Conservation (phyloP, 441 rosid species). For the Metrosideros polymorpha region DNA sequence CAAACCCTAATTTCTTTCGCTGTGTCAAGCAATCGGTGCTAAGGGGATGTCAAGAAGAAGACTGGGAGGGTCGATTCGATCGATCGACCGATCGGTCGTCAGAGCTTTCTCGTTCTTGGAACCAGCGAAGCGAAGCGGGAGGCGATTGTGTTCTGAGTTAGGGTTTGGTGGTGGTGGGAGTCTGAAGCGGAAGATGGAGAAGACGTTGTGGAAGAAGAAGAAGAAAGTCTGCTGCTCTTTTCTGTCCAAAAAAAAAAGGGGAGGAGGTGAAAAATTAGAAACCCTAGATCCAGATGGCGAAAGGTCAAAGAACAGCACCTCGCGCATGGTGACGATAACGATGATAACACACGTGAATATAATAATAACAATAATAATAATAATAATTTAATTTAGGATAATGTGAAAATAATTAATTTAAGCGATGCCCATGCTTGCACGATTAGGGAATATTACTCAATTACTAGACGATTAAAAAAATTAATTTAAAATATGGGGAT, state of each 20-base stretch:
- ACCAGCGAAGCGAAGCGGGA: background rate
- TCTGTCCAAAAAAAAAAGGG: background rate
- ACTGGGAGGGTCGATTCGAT: background rate
- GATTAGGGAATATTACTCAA: background rate
- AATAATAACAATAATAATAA: background rate
- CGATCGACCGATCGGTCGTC: background rate
- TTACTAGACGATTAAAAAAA: background rate
- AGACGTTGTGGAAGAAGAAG: background rate
- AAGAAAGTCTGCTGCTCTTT: background rate
- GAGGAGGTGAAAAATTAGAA: conserved; percentile 12
- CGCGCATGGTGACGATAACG: background rate
- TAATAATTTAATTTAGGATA: background rate
- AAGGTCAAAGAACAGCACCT: conserved; percentile 21
- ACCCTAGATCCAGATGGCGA: conserved; percentile 62
- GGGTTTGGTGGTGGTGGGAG: background rate
- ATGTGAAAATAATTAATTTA: background rate
- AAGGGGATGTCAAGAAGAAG: too few species aligned
- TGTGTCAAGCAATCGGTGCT: background rate
- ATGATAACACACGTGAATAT: background rate
- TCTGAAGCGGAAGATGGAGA: background rate
- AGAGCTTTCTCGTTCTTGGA: too few species aligned
- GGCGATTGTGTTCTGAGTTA: background rate
- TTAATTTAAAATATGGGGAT: background rate
- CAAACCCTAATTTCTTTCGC: background rate
- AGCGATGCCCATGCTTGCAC: background rate